Percentiles rank a stretch among this genome's conserved stretches.
Conservation (phyloP, 768 basidiomycete species). For the Lentinula lateritia region DNA sequence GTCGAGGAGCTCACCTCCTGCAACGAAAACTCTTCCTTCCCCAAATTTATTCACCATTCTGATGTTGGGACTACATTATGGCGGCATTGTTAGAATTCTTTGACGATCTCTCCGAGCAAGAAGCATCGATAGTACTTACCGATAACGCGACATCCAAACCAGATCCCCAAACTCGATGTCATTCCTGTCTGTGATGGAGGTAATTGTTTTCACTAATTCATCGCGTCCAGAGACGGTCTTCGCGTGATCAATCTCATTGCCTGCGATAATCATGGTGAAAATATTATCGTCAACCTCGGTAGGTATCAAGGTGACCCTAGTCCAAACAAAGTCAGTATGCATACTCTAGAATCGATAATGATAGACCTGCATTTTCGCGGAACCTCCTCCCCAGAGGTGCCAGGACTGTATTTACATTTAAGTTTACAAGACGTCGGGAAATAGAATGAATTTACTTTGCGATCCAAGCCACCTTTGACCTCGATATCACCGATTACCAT, state of each 20-base stretch:
- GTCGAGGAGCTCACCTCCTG: constrained; percentile 27
- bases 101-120: no score
- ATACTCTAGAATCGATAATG: background rate
- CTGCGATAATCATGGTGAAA: constrained; percentile 5
- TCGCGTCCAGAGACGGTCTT: constrained; percentile 8
- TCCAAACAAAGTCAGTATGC: background rate
- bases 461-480: constrained; percentile 10
- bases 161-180: constrained; percentile 12
- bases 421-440: background rate
- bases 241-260: background rate
- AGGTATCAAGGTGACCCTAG: background rate
- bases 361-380: background rate
- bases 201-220: constrained; percentile 4
- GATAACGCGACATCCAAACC: background rate
- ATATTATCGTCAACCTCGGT: constrained; percentile 5
- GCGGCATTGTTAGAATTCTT: no score
- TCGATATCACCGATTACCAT: constrained; percentile 13
- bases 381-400: constrained; percentile 14
- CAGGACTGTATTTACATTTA: constrained; percentile 6
- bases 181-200: constrained; percentile 5
- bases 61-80: constrained; percentile 30
- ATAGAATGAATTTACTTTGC: background rate
- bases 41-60: constrained; percentile 37
- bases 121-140: background rate
- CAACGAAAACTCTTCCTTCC: constrained; percentile 35